These are phyloP conservation scores for Stephania japonica DNA, from an alignment of 164 flowering plant species.

Conservation along the genomic window DNA sequence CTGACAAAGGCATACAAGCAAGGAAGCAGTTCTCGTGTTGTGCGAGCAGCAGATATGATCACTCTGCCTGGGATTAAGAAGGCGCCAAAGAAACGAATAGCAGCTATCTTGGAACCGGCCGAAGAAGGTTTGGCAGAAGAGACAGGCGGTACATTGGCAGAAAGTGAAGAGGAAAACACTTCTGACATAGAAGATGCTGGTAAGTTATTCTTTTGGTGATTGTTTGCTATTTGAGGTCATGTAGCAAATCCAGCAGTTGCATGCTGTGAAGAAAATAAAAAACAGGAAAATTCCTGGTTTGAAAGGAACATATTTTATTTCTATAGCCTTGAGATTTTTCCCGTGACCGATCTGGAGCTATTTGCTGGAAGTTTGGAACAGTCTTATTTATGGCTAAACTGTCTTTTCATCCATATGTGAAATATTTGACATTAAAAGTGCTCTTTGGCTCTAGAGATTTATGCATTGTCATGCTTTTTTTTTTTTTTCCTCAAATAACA, in stretches of 20 bases:
- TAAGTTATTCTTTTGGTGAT: slow-evolving; percentile 17
- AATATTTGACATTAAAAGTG: not conserved
- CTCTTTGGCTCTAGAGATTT: not conserved
- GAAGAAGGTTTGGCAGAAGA: slow-evolving; percentile 36
- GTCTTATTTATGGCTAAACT: not conserved
- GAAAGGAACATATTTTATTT: not conserved
- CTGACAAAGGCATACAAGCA: slow-evolving; percentile 83
- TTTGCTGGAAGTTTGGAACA: not conserved
- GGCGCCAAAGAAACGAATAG: slow-evolving; percentile 81
- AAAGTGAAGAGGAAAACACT: slow-evolving; percentile 61
- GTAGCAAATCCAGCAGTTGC: not conserved
- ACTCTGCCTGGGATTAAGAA: slow-evolving; percentile 82
- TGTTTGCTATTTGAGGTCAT: not conserved
- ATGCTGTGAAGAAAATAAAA: not conserved
- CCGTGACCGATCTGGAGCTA: not conserved
- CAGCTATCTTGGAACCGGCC: slow-evolving; percentile 80
- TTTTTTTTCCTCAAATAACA: not conserved
- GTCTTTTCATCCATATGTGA: not conserved
- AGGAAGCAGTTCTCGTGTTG: slow-evolving; percentile 59
- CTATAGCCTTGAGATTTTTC: not conserved
- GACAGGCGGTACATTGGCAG: slow-evolving; percentile 36
- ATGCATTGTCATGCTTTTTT: not conserved
- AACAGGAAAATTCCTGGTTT: not conserved
- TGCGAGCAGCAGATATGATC: slow-evolving; percentile 73
- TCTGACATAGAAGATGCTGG: slow-evolving; percentile 66